Evolutionary conservation across 2,329 filamentous ascomycete species (phyloP), one percentile per base, ranked within the genome.

Genomic region (Verticillium nonalfalfae): DNA sequence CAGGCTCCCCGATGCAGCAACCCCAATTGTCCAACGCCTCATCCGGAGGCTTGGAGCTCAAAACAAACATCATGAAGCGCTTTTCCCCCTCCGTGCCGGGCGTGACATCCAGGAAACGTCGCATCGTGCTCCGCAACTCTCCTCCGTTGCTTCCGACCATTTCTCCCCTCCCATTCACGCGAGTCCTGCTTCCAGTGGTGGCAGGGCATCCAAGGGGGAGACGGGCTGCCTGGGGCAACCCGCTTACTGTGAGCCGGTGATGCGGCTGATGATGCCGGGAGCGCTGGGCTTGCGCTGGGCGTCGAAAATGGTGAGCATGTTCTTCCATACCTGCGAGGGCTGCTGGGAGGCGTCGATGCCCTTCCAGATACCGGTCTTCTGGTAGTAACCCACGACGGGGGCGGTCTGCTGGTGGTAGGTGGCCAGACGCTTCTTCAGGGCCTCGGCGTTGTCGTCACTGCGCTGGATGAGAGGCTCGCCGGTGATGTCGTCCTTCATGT

Each of bases 391-490:
- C 65, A 97, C 93, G 58, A 99, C 95, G 21, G 95, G 95, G 55
- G 87, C 79, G 38, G 95, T 99, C 86, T 99, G 95, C 68, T 86
- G 82, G 81, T 99, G 95, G 80, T 99, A 99, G 63, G 94, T 97
- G 50, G 82, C 82, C 63, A 99, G 85, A 66, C 95, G 90, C 88
- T 97, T 99, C 86, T 93, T 94, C 67, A 99, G 86, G 55, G 95
- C 92, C 9, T 93, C 94, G 69, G 91, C 93, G 76, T 98, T 99
- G 82, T 99, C 95, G 76, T 99, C 95, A 68, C 90, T 94, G 72
- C 95, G 89, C 83, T 98, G 95, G 72, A 98, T 90, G 68, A 99
- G 84, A 57, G 94, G 93, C 84, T 99, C 95, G 76, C 95, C 95
- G 21, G 95, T 98, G 68, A 97, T 78, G 77, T 99, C 95, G 78